These are phyloP conservation scores for Flagelloscypha sp. DNA, from an alignment of 768 basidiomycete genomes.

Conservation along the genomic window DNA sequence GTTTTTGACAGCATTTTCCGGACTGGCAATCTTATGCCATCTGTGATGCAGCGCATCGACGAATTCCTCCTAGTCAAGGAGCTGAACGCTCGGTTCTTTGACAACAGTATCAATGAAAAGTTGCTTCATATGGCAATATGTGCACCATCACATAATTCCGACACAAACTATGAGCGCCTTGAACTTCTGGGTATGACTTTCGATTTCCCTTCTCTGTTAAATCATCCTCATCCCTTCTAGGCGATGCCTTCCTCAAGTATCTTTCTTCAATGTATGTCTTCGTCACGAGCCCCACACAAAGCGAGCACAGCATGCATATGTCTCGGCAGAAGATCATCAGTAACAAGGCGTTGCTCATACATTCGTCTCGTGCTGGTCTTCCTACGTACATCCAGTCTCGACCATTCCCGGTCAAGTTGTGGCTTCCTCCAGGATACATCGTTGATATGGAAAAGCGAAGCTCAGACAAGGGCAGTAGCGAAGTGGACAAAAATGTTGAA, in stretches of 20 bases:
- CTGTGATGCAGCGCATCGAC: constrained; percentile 64
- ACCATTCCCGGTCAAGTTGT: constrained; percentile 57
- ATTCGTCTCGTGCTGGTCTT: constrained; percentile 49
- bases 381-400: constrained; percentile 69
- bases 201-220: background rate
- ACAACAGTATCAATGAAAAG: constrained; percentile 50
- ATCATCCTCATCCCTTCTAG: constrained; percentile 24
- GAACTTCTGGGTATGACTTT: constrained; percentile 65
- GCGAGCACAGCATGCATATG: constrained; percentile 62
- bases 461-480: constrained; percentile 14
- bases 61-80: constrained; percentile 71
- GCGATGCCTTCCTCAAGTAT: constrained; percentile 81
- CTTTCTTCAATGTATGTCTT: constrained; percentile 68
- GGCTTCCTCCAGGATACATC: constrained; percentile 47
- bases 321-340: constrained; percentile 65
- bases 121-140: constrained; percentile 60
- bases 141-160: constrained; percentile 59
- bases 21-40: constrained; percentile 65
- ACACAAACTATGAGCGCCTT: constrained; percentile 75
- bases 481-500: constrained; percentile 2
- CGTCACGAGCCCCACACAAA: constrained; percentile 53
- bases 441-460: no score
- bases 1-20: constrained; percentile 46
- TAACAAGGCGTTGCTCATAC: constrained; percentile 56
- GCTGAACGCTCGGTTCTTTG: constrained; percentile 62